These are phyloP conservation scores for Dissoconium aciculare DNA, from an alignment of 2,329 filamentous ascomycete genomes.

Conservation along the genomic window DNA sequence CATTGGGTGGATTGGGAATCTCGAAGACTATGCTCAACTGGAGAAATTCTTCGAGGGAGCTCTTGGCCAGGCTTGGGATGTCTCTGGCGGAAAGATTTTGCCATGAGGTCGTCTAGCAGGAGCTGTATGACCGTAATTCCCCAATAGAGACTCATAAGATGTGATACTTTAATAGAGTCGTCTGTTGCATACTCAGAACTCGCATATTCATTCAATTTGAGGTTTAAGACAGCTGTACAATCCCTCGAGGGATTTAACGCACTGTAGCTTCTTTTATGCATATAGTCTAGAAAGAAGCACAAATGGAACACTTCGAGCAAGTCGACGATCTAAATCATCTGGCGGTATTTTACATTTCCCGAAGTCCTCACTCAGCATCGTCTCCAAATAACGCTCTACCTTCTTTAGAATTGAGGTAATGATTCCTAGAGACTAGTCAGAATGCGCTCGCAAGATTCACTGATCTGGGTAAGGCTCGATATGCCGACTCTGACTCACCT, in stretches of 20 bases:
- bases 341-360: neutral
- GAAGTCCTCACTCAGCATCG: neutral
- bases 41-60: too few relatives aligned
- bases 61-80: too few relatives aligned
- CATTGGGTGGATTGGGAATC: too few relatives aligned
- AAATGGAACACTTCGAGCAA: neutral
- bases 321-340: neutral
- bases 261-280: too few relatives aligned
- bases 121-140: neutral
- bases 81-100: too few relatives aligned
- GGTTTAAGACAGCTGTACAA: too few relatives aligned
- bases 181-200: neutral
- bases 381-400: constrained; percentile 2
- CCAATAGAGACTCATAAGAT: neutral
- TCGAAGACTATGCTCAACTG: too few relatives aligned
- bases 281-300: neutral
- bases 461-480: neutral
- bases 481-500: constrained; percentile 1
- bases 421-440: constrained; percentile 4
- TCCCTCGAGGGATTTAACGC: too few relatives aligned
- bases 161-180: neutral
- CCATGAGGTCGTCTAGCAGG: too few relatives aligned
- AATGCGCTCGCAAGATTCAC: neutral
- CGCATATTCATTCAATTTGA: neutral
- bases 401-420: constrained; percentile 4